Base-by-base conservation (phyloP, 1,139 yeast genomes). In the Hyphopichia wangnamkhiaoensis region DNA sequence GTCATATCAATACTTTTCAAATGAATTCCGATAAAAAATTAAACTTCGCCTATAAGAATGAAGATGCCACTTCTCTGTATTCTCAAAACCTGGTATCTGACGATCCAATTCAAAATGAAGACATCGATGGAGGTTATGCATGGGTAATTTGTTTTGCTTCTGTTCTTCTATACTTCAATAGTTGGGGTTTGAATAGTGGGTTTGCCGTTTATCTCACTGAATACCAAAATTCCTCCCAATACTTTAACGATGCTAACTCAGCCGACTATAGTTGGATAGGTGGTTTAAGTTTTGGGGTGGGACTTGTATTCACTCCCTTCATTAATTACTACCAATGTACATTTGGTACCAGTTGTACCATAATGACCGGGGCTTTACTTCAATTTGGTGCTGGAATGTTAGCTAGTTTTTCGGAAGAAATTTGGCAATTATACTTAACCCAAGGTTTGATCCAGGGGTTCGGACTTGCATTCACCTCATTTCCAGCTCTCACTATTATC, bases 141-240 rank as follows among this genome's bases (percentile, higher is more conserved):
- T 72, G 80, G 71, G 59, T 71, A 1, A 56, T 73, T 9, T 70
- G 74, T 21, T 54, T 72, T 30, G 71, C 73, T 1, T 61, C 65
- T 21, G 65, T 72, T 41, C 42, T 71, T 4, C 52, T 74, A 21
- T 70, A 72, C 58, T 68, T 74, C 33, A 54, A 67, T 42, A 71
- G 79, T 0, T 76, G 78, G 71, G 82, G 82, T 1, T 71, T 74
- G 72, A 74, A 75, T 41, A 67, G 77, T 27, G 76, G 80, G 5
- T 77, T 66, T 56, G 80, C 80, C 19, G 65, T 76, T 13, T 77
- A 72, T 47, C 74, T 76, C 43, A 63, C 77, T 2, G 60, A 69
- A 41, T 76, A 76, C 46, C 40, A 67, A 13, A 57, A 58, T 53
- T 58, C 62, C 30, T 53, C 58, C 32, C 58, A 63, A 4, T 66